Evolutionary conservation across 305 asterid species (phyloP).

Genomic region (Solanum hybrid): DNA sequence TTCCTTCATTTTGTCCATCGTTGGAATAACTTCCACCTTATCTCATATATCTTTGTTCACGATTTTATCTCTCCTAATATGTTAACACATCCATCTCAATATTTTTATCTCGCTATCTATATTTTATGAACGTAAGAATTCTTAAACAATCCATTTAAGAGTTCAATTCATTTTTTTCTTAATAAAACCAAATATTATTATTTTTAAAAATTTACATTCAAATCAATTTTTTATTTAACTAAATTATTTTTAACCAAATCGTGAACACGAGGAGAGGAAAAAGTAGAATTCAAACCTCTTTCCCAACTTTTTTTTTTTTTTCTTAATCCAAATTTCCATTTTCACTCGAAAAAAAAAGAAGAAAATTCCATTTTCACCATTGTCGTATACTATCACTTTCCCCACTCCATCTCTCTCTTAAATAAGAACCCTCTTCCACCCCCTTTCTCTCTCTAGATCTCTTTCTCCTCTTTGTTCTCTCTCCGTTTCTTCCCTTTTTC

Average conservation of each 20-base stretch:
- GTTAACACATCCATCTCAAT: background rate
- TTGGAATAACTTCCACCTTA: background rate
- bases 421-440: slow-evolving; percentile 5
- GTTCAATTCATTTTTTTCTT: background rate
- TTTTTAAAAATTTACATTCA: background rate
- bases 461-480: background rate
- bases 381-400: background rate
- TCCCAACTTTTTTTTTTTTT: background rate
- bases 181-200: background rate
- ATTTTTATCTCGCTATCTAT: background rate
- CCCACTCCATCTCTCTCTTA: slow-evolving; percentile 5
- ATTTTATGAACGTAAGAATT: background rate
- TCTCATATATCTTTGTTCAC: background rate
- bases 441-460: slow-evolving; percentile 7
- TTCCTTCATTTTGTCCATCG: background rate
- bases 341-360: background rate
- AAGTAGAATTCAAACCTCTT: background rate
- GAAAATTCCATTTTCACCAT: background rate
- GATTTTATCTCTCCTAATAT: background rate
- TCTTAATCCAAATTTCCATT: background rate
- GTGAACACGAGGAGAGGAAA: background rate
- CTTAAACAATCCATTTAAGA: no score
- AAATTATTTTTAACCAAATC: background rate
- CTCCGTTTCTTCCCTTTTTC: background rate
- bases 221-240: background rate